Evolutionary conservation across 768 basidiomycete species (phyloP).

Genomic region (Collybiopsis luxurians): DNA sequence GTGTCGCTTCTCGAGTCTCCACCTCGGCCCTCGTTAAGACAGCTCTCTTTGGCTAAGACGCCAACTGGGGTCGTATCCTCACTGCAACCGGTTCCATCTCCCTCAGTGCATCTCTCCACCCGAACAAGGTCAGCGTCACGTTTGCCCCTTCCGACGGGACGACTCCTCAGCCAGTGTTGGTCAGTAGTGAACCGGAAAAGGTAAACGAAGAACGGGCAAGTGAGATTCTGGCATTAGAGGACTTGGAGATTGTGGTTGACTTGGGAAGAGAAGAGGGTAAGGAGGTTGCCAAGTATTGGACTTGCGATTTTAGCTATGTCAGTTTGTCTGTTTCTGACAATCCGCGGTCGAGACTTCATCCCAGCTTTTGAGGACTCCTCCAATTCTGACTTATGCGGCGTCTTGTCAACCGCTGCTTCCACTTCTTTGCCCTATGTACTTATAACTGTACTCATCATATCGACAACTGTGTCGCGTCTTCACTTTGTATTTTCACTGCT

Average conservation of each 20-base stretch:
- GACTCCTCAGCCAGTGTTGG: conserved; percentile 67
- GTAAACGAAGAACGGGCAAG: conserved; percentile 88
- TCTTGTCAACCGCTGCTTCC: too few relatives aligned
- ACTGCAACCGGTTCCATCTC: conserved; percentile 84
- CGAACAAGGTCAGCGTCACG: conserved; percentile 78
- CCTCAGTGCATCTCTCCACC: conserved; percentile 59
- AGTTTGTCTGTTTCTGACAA: too few relatives aligned
- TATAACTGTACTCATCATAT: too few relatives aligned
- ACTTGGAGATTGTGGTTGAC: conserved; percentile 82
- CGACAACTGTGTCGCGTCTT: too few relatives aligned
- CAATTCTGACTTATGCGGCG: too few relatives aligned
- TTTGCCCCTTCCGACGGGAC: conserved; percentile 74
- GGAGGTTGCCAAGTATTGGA: conserved; percentile 86
- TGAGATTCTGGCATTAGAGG: conserved; percentile 76
- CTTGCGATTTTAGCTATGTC: conserved; percentile 97
- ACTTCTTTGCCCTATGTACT: too few relatives aligned
- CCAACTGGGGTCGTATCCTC: conserved; percentile 96
- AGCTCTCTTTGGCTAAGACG: conserved; percentile 94
- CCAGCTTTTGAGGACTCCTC: too few relatives aligned
- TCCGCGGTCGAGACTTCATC: too few relatives aligned
- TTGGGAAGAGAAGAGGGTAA: conserved; percentile 66
- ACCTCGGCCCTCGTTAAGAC: conserved; percentile 96
- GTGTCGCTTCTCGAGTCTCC: conserved; percentile 87
- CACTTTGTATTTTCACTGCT: too few relatives aligned
- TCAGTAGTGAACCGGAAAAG: conserved; percentile 87